phyloP scores from a whole-genome alignment of 768 basidiomycete species.

The Myochromella boudieri region DNA sequence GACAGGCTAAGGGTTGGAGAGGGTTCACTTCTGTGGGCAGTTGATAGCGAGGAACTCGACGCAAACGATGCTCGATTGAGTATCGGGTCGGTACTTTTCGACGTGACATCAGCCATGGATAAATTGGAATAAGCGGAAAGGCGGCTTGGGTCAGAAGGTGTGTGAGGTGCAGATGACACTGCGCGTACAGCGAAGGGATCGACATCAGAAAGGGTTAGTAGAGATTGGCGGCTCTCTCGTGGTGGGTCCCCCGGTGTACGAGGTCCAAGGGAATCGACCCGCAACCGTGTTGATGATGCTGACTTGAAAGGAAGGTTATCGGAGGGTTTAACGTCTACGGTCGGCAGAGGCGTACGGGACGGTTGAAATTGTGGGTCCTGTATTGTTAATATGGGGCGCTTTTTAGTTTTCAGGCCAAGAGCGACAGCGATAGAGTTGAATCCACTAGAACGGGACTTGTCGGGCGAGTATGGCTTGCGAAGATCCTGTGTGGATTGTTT shows the following conservation, averaged over 20 bases:
- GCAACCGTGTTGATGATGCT: slow-evolving; percentile 56
- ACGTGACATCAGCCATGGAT: slow-evolving; percentile 43
- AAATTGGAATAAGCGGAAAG: slow-evolving; percentile 54
- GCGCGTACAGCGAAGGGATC: slow-evolving; percentile 64
- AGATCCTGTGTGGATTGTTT: slow-evolving; percentile 29
- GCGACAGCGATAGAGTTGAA: slow-evolving; percentile 57
- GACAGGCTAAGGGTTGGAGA: slow-evolving; percentile 17
- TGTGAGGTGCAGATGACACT: slow-evolving; percentile 38
- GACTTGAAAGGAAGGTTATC: slow-evolving; percentile 53
- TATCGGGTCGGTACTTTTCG: slow-evolving; percentile 37
- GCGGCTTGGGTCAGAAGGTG: slow-evolving; percentile 43
- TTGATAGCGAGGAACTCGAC: slow-evolving; percentile 59
- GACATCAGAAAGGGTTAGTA: slow-evolving; percentile 60
- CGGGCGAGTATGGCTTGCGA: slow-evolving; percentile 24
- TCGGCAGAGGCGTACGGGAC: slow-evolving; percentile 21
- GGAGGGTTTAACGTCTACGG: slow-evolving; percentile 21
- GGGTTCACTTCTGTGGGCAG: slow-evolving; percentile 29
- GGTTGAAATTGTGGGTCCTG: slow-evolving; percentile 42
- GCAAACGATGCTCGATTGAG: slow-evolving; percentile 52
- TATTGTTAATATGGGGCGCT: slow-evolving; percentile 50
- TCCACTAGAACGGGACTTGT: slow-evolving; percentile 28
- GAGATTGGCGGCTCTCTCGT: slow-evolving; percentile 42
- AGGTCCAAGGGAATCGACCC: slow-evolving; percentile 53
- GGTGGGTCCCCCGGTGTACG: slow-evolving; percentile 53
- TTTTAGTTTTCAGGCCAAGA: slow-evolving; percentile 66